Evolutionary conservation across 371 early-diverging fungal genomes (phyloP), one percentile per base, ranked within the genome.

Genomic region (Entomophthora muscae): DNA sequence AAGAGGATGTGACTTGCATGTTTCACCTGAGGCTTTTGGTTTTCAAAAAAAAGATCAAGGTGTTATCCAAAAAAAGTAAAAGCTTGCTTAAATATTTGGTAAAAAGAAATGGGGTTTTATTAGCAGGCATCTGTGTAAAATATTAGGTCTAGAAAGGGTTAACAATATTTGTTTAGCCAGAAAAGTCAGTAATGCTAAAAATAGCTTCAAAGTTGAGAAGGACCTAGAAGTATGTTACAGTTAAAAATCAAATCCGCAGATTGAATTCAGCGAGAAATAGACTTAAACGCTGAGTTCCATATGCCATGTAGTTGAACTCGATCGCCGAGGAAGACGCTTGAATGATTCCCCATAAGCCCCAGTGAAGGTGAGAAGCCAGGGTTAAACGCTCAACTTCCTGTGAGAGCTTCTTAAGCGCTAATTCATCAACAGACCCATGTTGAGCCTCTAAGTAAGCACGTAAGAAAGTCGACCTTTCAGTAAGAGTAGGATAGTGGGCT

Each of bases 281-380:
- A 17, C 42, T 5, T 42, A 42, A 42, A 10, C 89, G 75, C 65
- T 86, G 82, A n/a, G 74, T 66, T 0, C 82, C 81, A 66, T 88
- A 90, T 53, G 68, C 71, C 28, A 83, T 74, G 61, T 88, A 90
- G 63, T 90, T 87, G 73, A 88, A 90, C n/a, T 88, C 84, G 53
- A 90, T 90, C 24, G 84, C 81, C 64, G 83, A 83, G 60, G 82
- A 81, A 53, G 73, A 76, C 12, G 84, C 86, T 68, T 86, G 90
- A n/a, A 89, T 69, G 1, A 90, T 70, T 3, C 89, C 89, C 91
- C 91, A 90, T 0, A 90, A 70, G 2, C 85, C 85, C 91, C 91
- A 90, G 59, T 82, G 75, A 51, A 88, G 63, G 65, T 89, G 90
- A 17, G 83, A 77, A 0, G 82, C 78, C 64, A 83, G 72, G 1